Evolutionary conservation across 352 stramenopile species (phyloP).

Genomic region (Globisporangium mamillatum): DNA sequence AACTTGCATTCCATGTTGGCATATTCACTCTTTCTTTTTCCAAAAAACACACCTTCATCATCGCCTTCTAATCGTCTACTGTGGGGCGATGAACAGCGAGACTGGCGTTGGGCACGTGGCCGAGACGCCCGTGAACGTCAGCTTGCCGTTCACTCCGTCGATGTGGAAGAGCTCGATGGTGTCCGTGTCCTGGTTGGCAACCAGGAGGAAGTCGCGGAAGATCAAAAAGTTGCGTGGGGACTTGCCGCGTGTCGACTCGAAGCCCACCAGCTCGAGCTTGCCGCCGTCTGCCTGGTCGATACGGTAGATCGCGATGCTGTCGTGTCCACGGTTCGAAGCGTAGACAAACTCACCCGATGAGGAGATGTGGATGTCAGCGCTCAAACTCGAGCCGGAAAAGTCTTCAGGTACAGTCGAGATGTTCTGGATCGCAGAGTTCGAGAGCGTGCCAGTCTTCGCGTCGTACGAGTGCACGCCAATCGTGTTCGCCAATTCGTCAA

Average conservation of each 20-base stretch:
- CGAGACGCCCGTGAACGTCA: slow-evolving; percentile 31
- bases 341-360: slow-evolving; percentile 38
- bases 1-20: slow-evolving; percentile 1
- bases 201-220: slow-evolving; percentile 28
- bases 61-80: slow-evolving; percentile 6
- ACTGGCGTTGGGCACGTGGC: slow-evolving; percentile 36
- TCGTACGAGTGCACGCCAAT: slow-evolving; percentile 63
- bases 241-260: slow-evolving; percentile 29
- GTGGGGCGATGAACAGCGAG: slow-evolving; percentile 26
- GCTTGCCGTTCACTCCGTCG: slow-evolving; percentile 28
- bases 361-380: slow-evolving; percentile 30
- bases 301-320: slow-evolving; percentile 32
- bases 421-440: slow-evolving; percentile 43
- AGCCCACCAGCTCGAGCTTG: slow-evolving; percentile 26
- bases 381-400: slow-evolving; percentile 38
- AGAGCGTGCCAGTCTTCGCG: slow-evolving; percentile 36
- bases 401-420: slow-evolving; percentile 60
- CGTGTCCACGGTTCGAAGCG: slow-evolving; percentile 45
- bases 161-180: slow-evolving; percentile 44
- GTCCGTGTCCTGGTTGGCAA: slow-evolving; percentile 50
- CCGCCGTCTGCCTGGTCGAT: slow-evolving; percentile 23
- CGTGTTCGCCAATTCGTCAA: slow-evolving; percentile 64
- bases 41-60: too few relatives aligned
- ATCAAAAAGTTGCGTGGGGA: slow-evolving; percentile 37
- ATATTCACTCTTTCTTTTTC: not conserved